Evolutionary conservation across 352 stramenopile genomes (phyloP).

Genomic region (Sclerospora graminicola): DNA sequence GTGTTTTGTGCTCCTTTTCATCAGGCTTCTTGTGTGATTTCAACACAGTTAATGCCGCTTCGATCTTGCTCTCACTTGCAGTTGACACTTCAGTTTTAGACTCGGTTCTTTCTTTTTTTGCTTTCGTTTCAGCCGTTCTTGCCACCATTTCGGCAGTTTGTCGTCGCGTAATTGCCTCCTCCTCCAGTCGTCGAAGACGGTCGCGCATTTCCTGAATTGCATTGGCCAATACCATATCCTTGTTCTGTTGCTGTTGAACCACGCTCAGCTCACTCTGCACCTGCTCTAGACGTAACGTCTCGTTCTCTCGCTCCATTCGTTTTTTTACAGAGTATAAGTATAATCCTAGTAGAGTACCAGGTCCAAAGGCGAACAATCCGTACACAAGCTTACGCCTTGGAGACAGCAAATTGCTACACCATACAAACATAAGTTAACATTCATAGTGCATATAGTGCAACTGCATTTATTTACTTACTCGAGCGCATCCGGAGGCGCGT

Average conservation of each 20-base stretch:
- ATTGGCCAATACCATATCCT: constrained; percentile 36
- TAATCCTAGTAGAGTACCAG: constrained; percentile 48
- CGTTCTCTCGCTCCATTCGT: constrained; percentile 60
- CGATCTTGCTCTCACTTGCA: constrained; percentile 29
- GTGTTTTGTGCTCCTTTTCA: constrained; percentile 2
- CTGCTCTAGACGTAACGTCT: constrained; percentile 31
- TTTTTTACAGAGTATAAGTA: constrained; percentile 66
- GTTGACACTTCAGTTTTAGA: not conserved
- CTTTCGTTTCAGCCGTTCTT: not conserved
- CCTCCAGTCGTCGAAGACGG: constrained; percentile 45
- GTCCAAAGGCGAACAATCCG: constrained; percentile 54
- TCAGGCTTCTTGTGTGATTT: constrained; percentile 6
- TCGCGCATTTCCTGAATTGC: constrained; percentile 54
- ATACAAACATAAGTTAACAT: not conserved
- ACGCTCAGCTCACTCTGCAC: constrained; percentile 30
- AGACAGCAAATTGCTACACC: constrained; percentile 45
- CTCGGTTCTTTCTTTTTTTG: constrained; percentile 3
- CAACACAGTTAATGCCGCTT: constrained; percentile 19
- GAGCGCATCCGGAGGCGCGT: constrained; percentile 49
- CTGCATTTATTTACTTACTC: constrained; percentile 53
- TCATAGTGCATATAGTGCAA: too few relatives aligned
- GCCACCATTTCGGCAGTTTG: constrained; percentile 12
- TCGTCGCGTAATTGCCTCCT: constrained; percentile 23
- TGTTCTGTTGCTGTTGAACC: constrained; percentile 31
- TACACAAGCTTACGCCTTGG: constrained; percentile 55